Percentiles rank a stretch among this genome's conserved stretches.
These are phyloP conservation scores for Magnaporthiopsis incrustans DNA, from an alignment of 2,329 filamentous ascomycete genomes.

Conservation along the genomic window DNA sequence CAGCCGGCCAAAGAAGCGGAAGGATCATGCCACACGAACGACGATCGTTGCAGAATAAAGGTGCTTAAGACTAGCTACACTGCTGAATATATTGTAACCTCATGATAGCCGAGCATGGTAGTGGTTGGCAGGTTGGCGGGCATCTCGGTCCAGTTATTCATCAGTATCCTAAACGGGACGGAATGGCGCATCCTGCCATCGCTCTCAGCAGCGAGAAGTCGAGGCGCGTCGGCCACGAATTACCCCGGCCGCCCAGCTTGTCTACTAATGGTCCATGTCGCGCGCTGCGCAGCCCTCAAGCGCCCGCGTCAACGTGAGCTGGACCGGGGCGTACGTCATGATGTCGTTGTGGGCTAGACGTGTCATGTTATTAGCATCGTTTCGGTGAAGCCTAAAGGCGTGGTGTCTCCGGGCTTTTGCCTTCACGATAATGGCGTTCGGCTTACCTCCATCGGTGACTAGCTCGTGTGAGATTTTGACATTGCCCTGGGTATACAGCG, in stretches of 20 bases:
- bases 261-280: neutral
- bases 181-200: neutral
- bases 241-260: neutral
- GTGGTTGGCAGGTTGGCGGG: neutral
- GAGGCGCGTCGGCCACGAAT: neutral
- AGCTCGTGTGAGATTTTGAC: conserved; percentile 46
- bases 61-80: neutral
- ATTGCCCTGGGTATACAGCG: conserved; percentile 36
- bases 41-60: neutral
- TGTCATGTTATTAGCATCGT: neutral
- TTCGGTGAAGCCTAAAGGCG: neutral
- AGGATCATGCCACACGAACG: neutral
- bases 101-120: neutral
- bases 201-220: neutral
- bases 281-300: conserved; percentile 35
- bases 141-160: neutral
- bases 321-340: conserved; percentile 55
- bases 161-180: neutral
- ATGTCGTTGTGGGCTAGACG: conserved; percentile 61
- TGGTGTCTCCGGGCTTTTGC: neutral
- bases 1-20: neutral
- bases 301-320: conserved; percentile 55
- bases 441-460: conserved; percentile 46
- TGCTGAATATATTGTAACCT: neutral
- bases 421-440: neutral